Conservation (phyloP, 208 protist species). For the Perkinsela sp. region DNA sequence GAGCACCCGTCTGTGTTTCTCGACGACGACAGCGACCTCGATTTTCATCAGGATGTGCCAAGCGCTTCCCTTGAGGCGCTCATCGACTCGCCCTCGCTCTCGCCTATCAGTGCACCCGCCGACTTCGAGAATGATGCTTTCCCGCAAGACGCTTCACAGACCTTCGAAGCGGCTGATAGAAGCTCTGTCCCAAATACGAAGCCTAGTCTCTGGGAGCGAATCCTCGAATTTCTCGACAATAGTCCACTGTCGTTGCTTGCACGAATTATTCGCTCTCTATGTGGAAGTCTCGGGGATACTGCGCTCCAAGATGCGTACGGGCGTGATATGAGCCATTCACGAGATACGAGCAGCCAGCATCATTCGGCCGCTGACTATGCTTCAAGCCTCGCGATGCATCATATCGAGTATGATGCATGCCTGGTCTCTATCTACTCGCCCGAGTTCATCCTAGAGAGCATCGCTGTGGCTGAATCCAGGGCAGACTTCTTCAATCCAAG, state of each 20-base stretch:
- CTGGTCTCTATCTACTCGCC: background rate
- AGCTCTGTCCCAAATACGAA: no score
- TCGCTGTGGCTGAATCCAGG: no score
- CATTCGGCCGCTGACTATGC: background rate
- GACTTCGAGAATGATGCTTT: background rate
- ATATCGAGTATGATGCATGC: background rate
- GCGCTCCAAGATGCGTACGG: background rate
- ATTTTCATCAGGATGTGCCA: background rate
- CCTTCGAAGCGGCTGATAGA: no score
- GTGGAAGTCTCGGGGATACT: background rate
- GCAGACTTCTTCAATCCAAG: no score
- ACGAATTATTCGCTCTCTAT: background rate
- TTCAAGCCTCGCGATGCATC: background rate
- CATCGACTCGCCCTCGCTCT: background rate
- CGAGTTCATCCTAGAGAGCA: background rate
- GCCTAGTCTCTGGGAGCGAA: background rate
- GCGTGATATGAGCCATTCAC: background rate
- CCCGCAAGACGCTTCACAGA: background rate
- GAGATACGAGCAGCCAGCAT: background rate
- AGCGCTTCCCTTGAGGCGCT: background rate
- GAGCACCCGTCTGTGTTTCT: background rate
- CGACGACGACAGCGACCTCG: background rate
- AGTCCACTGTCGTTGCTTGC: background rate
- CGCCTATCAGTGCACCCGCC: background rate
- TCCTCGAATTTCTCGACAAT: background rate